Base-by-base conservation (phyloP, 495 filamentous ascomycete genomes). In the Penicillium argentinense region DNA sequence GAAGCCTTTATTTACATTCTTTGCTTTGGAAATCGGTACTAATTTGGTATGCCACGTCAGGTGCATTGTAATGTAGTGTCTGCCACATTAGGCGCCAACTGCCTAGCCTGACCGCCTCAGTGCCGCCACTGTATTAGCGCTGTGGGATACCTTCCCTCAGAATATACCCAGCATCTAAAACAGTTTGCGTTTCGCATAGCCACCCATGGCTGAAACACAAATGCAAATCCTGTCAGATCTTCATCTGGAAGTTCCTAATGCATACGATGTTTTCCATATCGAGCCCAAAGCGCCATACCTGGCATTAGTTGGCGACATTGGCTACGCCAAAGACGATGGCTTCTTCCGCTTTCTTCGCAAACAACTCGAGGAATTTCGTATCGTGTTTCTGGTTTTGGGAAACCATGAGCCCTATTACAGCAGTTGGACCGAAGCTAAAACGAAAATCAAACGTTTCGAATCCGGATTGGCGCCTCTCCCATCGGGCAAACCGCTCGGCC, bases 151-250 rank as follows among this genome's bases (percentile, higher is more conserved):
- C n/a, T n/a, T n/a, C n/a, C n/a, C n/a, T n/a, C n/a, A n/a, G n/a
- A n/a, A n/a, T n/a, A n/a, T n/a, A n/a, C n/a, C n/a, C n/a, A n/a
- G n/a, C n/a, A n/a, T n/a, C n/a, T n/a, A n/a, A n/a, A n/a, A n/a
- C n/a, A n/a, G n/a, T n/a, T n/a, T n/a, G n/a, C n/a, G n/a, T n/a
- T n/a, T n/a, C n/a, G n/a, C n/a, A n/a, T n/a, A n/a, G n/a, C n/a
- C n/a, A n/a, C n/a, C 25, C 28, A 30, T 30, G 28, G 28, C 28
- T n/a, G 13, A 30, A 6, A n/a, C 13, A 6, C 28, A 30, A 5
- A 45, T 84, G 39, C 81, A 84, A 47, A 73, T 82, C 19, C 39
- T 80, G 21, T 83, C 79, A 0, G 80, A 84, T 56, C 67, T 84
- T 3, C 80, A 83, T 49, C 59, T 84, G 0, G 77, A 84, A 45